Evolutionary conservation across 768 basidiomycete species (phyloP), one percentile per base, ranked within the genome.

Genomic region (Hydnum rufescens): DNA sequence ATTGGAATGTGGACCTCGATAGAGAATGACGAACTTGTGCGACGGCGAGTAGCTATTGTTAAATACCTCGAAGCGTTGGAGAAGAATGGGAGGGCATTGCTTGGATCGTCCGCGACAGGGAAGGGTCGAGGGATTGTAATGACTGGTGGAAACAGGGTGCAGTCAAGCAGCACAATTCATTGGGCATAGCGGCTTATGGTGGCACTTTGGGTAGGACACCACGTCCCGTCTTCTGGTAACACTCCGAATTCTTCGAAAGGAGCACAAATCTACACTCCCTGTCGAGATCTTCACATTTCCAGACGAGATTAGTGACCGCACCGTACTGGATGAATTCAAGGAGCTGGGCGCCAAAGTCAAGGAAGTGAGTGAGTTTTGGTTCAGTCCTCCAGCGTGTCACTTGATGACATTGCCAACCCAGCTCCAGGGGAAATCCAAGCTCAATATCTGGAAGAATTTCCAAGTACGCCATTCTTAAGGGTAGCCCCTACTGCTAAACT

Each of bases 271-370:
- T 48, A 58, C 43, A 5, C 62, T 71, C 0, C 68, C 68, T 0
- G 61, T 67, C 42, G 66, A 71, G 55, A 59, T 70, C 26, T 69
- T 66, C 55, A 63, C 64, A 42, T 71, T 66, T 54, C 61, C 65
- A 5, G 62, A 58, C 31, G 69, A 70, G 59, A 57, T 69, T 4
- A 51, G 52, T 3, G 53, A 59, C n/a, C 23, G 54, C 19, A 56
- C 48, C 19, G 32, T 60, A 5, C 28, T 47, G 16, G 26, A 52
- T 3, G 58, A 63, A 50, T 60, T 68, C n/a, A 60, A 62, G 26
- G 50, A 51, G 8, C 59, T 68, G 4, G 67, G 64, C 2, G 65
- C 63, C n/a, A 61, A 53, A 16, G 57, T 67, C 28, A 53, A 57
- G 13, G 58, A 59, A 52, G 60, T 62, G 3, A 39, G 58, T 23